Base-by-base conservation (phyloP, 176 grass and related monocot species). In the Sorghum bicolor region DNA sequence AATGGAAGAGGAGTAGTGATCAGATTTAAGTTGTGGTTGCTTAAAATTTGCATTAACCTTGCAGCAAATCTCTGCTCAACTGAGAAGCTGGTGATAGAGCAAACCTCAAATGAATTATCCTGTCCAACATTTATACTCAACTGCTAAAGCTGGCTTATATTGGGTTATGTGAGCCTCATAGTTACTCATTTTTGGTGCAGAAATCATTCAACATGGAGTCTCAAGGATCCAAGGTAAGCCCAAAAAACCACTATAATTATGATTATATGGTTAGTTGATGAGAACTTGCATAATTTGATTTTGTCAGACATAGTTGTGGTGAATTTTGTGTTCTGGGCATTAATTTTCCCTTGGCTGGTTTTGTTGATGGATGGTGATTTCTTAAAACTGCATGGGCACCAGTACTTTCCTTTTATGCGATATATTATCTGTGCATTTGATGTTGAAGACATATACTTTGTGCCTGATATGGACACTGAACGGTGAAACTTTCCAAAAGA, bases 181-280 rank as follows among this genome's bases (percentile, higher is more conserved):
- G 14, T 47, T 74, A 70, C 22, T 33, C 41, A 77, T 65, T 71
- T 86, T 77, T 86, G 26, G 63, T 90, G 65, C 90, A 94, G 92
- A 90, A 87, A 78, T 90, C 89, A 69, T 85, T 97, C 71, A 81
- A 80, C 13, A 84, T 87, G 73, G 89, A 94, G 45, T 73, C 85
- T 79, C 83, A 92, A 73, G 92, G 81, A 85, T 90, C 85, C 61
- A 94, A 97, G 92, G 92, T 97, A 85, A 78, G 5, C 67, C 30
- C 16, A 44, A n/a, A 16, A 82, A 41, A 61, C 57, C 29, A 81
- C 75, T 69, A 8, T 20, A 13, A 6, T 2, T 67, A 70, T 11
- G 20, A 20, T 43, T 60, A 63, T 69, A 47, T 5, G 10, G 5
- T 72, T 50, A 38, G 64, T 0, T 52, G 16, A 65, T 39, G n/a